Evolutionary conservation across 2,329 filamentous ascomycete genomes (phyloP).

Genomic region (Aspergillus caelatus): DNA sequence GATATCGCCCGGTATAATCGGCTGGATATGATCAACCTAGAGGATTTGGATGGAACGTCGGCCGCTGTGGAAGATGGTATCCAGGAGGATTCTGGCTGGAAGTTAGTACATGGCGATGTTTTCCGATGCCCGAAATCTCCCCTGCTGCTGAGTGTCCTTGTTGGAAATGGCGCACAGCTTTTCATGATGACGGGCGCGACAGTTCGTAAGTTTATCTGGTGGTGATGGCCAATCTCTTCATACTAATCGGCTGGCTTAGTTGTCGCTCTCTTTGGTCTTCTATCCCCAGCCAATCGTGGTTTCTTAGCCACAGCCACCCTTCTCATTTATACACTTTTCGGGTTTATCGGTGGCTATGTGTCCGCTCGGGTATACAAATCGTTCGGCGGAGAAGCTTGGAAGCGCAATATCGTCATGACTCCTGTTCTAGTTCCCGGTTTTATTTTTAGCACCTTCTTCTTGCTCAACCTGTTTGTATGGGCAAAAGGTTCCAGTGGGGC

Average conservation of each 20-base stretch:
- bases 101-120: constrained; percentile 94
- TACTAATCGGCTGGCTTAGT: constrained; percentile 41
- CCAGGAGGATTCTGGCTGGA: constrained; percentile 98
- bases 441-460: constrained; percentile 86
- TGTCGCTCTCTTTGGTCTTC: constrained; percentile 90
- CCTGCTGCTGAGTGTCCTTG: constrained; percentile 79
- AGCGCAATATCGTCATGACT: constrained; percentile 86
- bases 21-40: constrained; percentile 84
- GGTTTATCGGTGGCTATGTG: constrained; percentile 88
- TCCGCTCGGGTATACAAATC: constrained; percentile 93
- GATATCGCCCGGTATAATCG: constrained; percentile 97
- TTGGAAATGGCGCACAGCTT: constrained; percentile 92
- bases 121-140: constrained; percentile 86
- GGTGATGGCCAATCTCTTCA: not conserved
- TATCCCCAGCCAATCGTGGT: constrained; percentile 93
- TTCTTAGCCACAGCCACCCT: constrained; percentile 92
- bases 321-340: constrained; percentile 88
- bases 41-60: constrained; percentile 80
- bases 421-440: constrained; percentile 82
- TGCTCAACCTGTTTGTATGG: constrained; percentile 96
- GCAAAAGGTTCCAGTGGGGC: constrained; percentile 88
- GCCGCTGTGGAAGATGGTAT: constrained; percentile 82
- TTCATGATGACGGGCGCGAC: constrained; percentile 98
- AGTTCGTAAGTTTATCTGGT: constrained; percentile 57
- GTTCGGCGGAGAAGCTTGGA: constrained; percentile 91